Conservation (phyloP, 441 rosid genomes). For the Syzygium malaccense region DNA sequence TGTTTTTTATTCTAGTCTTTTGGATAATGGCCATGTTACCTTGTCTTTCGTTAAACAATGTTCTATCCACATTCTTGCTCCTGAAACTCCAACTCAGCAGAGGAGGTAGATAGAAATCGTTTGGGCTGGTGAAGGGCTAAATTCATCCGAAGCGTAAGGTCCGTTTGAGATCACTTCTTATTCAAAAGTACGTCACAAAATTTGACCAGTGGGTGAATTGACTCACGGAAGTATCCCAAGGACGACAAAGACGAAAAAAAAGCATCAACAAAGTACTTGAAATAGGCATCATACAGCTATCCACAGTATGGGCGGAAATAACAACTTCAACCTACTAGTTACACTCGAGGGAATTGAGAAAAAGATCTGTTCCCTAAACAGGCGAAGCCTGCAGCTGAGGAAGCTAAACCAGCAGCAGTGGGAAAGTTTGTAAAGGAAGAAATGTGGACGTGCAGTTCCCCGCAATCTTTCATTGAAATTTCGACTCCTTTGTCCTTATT, state of each 20-base stretch:
- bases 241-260: not conserved
- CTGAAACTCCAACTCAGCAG: not conserved
- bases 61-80: not conserved
- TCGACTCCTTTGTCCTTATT: conserved; percentile 72
- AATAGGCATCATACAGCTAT: not conserved
- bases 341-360: too few relatives aligned
- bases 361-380: conserved; percentile 56
- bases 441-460: conserved; percentile 69
- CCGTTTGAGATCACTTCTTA: not conserved
- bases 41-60: not conserved
- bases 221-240: not conserved
- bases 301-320: not conserved
- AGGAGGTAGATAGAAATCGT: not conserved
- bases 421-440: conserved; percentile 93
- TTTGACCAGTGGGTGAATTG: not conserved
- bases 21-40: not conserved
- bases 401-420: conserved; percentile 96
- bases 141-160: not conserved
- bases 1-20: not conserved
- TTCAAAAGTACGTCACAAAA: not conserved
- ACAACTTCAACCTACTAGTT: not conserved
- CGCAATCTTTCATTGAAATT: conserved; percentile 82
- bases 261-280: not conserved
- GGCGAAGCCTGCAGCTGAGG: conserved; percentile 97
- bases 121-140: not conserved